phyloP scores from a whole-genome alignment of 163 green algal species.

The Chlorella variabilis region DNA sequence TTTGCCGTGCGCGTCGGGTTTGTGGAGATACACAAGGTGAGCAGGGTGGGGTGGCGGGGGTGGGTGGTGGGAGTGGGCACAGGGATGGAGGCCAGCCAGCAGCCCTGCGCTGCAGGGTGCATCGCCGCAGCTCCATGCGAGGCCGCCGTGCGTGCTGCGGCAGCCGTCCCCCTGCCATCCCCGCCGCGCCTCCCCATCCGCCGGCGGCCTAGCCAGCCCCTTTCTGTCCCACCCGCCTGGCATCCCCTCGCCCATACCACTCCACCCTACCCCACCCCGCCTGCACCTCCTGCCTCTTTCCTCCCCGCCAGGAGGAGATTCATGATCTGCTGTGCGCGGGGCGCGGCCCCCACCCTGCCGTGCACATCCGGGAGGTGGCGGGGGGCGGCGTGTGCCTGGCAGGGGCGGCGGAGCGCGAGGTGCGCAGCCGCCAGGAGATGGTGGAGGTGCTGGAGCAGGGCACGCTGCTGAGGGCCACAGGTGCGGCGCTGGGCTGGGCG shows the following conservation, averaged over 20 bases:
- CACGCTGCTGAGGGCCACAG: constrained; percentile 81
- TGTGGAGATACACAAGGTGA: constrained; percentile 96
- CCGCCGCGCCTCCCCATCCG: too few species aligned
- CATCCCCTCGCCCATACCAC: not conserved
- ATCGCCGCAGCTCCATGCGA: not conserved
- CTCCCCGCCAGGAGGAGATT: constrained; percentile 84
- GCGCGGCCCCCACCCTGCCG: constrained; percentile 26
- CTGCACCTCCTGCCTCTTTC: not conserved
- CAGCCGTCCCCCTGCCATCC: too few species aligned
- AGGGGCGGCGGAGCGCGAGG: constrained; percentile 81
- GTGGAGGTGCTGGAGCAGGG: constrained; percentile 73
- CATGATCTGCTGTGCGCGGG: constrained; percentile 82
- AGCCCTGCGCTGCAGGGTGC: not conserved
- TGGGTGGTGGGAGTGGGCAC: too few species aligned
- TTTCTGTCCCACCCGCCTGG: not conserved
- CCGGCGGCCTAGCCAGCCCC: too few species aligned
- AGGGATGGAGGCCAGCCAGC: too few species aligned
- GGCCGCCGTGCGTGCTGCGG: too few species aligned
- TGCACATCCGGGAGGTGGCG: constrained; percentile 86
- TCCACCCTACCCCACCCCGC: not conserved
- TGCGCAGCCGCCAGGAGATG: constrained; percentile 63
- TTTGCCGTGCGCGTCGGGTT: constrained; percentile 89
- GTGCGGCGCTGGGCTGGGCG: not conserved
- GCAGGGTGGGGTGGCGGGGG: not conserved
- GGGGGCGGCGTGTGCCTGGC: constrained; percentile 83